These are phyloP conservation scores for Solanum medicagineum DNA, from an alignment of 257 asterid genomes.

Conservation along the genomic window DNA sequence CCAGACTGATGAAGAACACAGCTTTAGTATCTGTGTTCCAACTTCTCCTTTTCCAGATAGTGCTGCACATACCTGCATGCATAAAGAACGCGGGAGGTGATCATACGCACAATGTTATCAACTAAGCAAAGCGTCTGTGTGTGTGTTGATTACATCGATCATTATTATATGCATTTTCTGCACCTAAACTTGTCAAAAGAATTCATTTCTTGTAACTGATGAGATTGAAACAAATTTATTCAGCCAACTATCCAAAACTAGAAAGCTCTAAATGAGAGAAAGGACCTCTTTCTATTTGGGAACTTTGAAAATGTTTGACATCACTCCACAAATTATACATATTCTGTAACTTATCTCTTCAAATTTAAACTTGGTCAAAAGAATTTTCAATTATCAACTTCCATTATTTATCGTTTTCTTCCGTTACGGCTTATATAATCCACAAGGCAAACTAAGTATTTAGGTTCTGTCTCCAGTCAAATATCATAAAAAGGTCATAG, in stretches of 20 bases:
- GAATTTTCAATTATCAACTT: not conserved
- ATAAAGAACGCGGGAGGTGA: not conserved
- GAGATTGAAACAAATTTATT: not conserved
- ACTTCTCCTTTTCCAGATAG: conserved; percentile 7
- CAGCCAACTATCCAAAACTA: not conserved
- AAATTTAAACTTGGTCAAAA: not conserved
- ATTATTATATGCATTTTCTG: not conserved
- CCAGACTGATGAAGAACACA: not conserved
- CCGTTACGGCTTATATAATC: not conserved
- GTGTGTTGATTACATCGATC: not conserved
- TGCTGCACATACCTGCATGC: conserved; percentile 1
- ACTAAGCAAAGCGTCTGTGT: not conserved
- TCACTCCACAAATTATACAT: not conserved
- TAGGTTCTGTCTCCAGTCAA: not conserved
- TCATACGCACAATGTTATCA: not conserved
- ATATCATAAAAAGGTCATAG: not conserved
- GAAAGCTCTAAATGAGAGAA: not conserved
- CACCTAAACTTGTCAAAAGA: not conserved
- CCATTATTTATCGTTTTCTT: not conserved
- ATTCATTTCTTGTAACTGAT: not conserved
- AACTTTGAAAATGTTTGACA: not conserved
- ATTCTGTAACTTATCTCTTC: not conserved
- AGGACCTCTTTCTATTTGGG: not conserved
- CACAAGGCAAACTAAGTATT: not conserved
- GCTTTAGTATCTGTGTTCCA: conserved; percentile 2